These are phyloP conservation scores for Goffeauzyma gilvescens DNA, from an alignment of 768 basidiomycete species.

Conservation along the genomic window DNA sequence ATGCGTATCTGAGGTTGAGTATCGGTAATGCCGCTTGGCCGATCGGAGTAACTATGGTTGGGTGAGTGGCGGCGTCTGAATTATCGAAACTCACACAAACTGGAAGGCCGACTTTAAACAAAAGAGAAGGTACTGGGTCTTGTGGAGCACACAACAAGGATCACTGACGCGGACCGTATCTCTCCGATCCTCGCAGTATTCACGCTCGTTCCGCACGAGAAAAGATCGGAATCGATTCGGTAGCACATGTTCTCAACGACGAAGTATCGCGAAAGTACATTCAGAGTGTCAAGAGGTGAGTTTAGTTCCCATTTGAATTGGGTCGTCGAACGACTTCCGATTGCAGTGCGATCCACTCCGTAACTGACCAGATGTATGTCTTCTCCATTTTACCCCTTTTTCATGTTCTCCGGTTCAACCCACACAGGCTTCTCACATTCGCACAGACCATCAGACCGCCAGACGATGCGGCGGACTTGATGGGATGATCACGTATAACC, in stretches of 20 bases:
- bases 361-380: too few relatives aligned
- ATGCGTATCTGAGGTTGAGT: slow-evolving; percentile 84
- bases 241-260: slow-evolving; percentile 95
- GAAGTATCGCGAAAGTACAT: slow-evolving; percentile 98
- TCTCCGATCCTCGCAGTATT: slow-evolving; percentile 50
- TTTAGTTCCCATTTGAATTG: neutral
- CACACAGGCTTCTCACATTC: slow-evolving; percentile 65
- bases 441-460: slow-evolving; percentile 93
- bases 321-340: neutral
- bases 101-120: neutral
- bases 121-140: too few relatives aligned
- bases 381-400: too few relatives aligned
- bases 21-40: slow-evolving; percentile 99
- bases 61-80: too few relatives aligned
- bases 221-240: slow-evolving; percentile 91
- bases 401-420: slow-evolving; percentile 1
- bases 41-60: slow-evolving; percentile 98
- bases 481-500: slow-evolving; percentile 55
- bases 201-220: slow-evolving; percentile 95
- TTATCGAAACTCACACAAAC: neutral
- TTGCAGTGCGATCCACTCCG: neutral
- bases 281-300: slow-evolving; percentile 78
- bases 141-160: too few relatives aligned
- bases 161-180: too few relatives aligned
- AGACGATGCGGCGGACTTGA: slow-evolving; percentile 52